Conservation (phyloP, 306 rosid species). For the Senna tora region DNA sequence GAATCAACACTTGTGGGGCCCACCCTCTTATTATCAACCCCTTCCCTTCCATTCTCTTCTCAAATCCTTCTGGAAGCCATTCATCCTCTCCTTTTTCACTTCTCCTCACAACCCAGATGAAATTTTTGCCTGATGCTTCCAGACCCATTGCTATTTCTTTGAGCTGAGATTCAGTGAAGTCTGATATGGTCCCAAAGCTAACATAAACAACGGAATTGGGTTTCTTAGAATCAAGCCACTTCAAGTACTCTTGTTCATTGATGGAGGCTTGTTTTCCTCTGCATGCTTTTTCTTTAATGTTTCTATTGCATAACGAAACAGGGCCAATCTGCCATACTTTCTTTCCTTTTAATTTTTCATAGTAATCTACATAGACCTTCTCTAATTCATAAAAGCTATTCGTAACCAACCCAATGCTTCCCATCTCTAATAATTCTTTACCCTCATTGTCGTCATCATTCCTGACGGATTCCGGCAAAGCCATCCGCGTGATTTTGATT, state of each 20-base stretch:
- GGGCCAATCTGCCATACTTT: constrained; percentile 71
- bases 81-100: constrained; percentile 4
- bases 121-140: constrained; percentile 45
- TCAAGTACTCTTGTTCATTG: constrained; percentile 45
- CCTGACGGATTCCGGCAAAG: constrained; percentile 35
- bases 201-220: constrained; percentile 47
- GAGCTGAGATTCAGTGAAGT: constrained; percentile 43
- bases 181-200: constrained; percentile 49
- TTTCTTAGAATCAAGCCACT: constrained; percentile 52
- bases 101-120: constrained; percentile 55
- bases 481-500: constrained; percentile 47
- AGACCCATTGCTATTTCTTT: constrained; percentile 52
- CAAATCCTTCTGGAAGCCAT: constrained; percentile 54
- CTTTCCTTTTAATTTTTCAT: constrained; percentile 46
- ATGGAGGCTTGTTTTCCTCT: constrained; percentile 50
- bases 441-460: not conserved
- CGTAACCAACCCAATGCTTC: constrained; percentile 49
- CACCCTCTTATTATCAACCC: constrained; percentile 52
- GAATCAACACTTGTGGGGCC: constrained; percentile 55
- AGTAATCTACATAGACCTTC: constrained; percentile 56
- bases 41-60: constrained; percentile 41
- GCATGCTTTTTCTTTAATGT: constrained; percentile 38
- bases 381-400: constrained; percentile 65
- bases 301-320: constrained; percentile 40
- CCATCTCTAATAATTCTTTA: constrained; percentile 42